phyloP scores from a whole-genome alignment of 257 asterid species.

The Handroanthus guayacan region DNA sequence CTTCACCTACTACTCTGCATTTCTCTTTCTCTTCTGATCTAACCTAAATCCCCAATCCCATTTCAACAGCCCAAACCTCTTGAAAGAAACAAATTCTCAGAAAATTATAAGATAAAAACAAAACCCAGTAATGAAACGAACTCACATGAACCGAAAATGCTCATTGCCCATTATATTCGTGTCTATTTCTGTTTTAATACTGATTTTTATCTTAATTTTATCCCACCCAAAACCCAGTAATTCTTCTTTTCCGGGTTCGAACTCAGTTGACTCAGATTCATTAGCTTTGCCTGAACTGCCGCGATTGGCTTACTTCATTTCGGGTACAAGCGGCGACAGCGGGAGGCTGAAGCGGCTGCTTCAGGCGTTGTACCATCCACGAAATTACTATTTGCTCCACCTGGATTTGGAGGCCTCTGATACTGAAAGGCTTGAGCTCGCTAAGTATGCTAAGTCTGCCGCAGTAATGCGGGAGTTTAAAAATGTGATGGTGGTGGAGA shows the following conservation, averaged over 20 bases:
- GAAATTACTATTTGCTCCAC: conserved; percentile 80
- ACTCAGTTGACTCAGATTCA: conserved; percentile 34
- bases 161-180: conserved; percentile 52
- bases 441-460: conserved; percentile 64
- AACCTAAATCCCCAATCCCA: conserved; percentile 11
- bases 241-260: conserved; percentile 37
- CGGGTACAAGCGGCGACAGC: conserved; percentile 72
- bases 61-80: too few relatives aligned
- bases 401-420: conserved; percentile 84
- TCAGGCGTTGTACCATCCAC: conserved; percentile 84
- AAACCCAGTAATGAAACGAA: conserved; percentile 60
- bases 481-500: conserved; percentile 88
- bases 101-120: not conserved
- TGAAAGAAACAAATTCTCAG: not conserved
- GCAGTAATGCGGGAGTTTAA: conserved; percentile 52
- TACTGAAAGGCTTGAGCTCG: conserved; percentile 74
- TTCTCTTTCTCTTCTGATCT: conserved; percentile 24
- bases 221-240: conserved; percentile 44
- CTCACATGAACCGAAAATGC: conserved; percentile 59
- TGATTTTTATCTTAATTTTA: conserved; percentile 42
- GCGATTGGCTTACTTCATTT: conserved; percentile 77
- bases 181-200: conserved; percentile 42
- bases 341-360: conserved; percentile 69
- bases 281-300: conserved; percentile 56
- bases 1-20: conserved; percentile 9